Base-by-base conservation (phyloP, 495 filamentous ascomycete genomes). In the Oidiodendron maius region DNA sequence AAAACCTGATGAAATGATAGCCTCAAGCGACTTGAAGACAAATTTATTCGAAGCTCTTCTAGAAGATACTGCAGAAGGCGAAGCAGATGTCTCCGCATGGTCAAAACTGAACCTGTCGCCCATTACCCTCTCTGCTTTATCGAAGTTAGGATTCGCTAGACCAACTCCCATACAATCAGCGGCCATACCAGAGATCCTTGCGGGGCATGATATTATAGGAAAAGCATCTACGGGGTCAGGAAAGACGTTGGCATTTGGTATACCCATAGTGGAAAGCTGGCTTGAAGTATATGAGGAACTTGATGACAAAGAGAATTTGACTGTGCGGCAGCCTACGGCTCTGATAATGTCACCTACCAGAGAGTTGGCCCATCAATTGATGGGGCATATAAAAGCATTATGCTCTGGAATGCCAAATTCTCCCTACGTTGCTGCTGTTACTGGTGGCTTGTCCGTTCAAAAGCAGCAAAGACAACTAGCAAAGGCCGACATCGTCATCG, bases 321-420 rank as follows among this genome's bases (percentile, higher is more conserved):
- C 56, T 36, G 56, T 69, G 4, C 69, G 74, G 43, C 56, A 63
- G 1, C 88, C 90, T 0, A 74, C 84, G n/a, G 90, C 93, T 1
- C 64, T 98, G n/a, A 80, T 98, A 36, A 73, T 98, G 3, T 89
- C 91, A 0, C 93, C 93, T 0, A 97, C 93, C 1, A 71, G 93
- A 67, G 93, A 98, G 63, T 69, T 98, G 50, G 93, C 93, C 2
- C 88, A 96, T 65, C 93, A 98, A 65, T 70, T 98, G 34, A 71
- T 78, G 9, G 78, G 83, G 20, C 93, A 98, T 61, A 77, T 98
- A 40, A 83, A 75, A 21, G 74, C 81, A 3, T 70, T 98, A 15
- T 85, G 78, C 45, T 70, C 74, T 39, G 75, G 77, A 0, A 74
- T 83, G 3, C 70, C 78, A 8, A 74, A 75, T 42, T 75, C 82